Base-by-base conservation (phyloP, 805 yeast genomes). In the Cyberlindnera xylosilytica region DNA sequence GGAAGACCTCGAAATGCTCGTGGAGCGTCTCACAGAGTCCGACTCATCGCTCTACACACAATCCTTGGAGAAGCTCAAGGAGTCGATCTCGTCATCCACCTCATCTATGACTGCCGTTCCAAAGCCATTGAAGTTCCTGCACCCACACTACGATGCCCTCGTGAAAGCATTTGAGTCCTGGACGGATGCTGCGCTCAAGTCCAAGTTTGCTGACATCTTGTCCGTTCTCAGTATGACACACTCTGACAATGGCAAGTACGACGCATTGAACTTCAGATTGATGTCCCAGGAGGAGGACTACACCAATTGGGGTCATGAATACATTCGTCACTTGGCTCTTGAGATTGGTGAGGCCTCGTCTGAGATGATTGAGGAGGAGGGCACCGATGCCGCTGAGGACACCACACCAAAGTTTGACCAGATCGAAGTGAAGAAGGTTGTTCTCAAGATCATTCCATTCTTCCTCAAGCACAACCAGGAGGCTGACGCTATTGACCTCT, bases 51-150 rank as follows among this genome's bases (percentile, higher is more conserved):
- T 78, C 17, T 85, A 87, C 59, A 65, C 66, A 27, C 67, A 78
- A 11, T 75, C 88, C n/a, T 72, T 93, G 53, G 72, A 73, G 32
- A 72, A 81, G 39, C 74, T 93, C 63, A 89, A 88, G 59, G 76
- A 73, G 37, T 79, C 79, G 55, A 90, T 93, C 56, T 79, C 87
- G 52, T 95, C 93, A 42, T 86, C 97, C 11, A 93, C 99, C 3
- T 87, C 97, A 29, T 90, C 97, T 8, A 93, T 93, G 97, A 93
- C 99, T 2, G 99, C 99, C 3, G 99, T 93, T 39, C 99, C 99
- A 29, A 93, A 93, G 65, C 99, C 99, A 5, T 77, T 93, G 67
- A 95, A 93, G 70, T 93, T 93, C 62, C 74, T 93, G 51, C 80
- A 96, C 58, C 96, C 97, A 7, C 87, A 81, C 58, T 93, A 83